Evolutionary conservation across 768 basidiomycete species (phyloP).

Genomic region (Tricholoma matsutake): DNA sequence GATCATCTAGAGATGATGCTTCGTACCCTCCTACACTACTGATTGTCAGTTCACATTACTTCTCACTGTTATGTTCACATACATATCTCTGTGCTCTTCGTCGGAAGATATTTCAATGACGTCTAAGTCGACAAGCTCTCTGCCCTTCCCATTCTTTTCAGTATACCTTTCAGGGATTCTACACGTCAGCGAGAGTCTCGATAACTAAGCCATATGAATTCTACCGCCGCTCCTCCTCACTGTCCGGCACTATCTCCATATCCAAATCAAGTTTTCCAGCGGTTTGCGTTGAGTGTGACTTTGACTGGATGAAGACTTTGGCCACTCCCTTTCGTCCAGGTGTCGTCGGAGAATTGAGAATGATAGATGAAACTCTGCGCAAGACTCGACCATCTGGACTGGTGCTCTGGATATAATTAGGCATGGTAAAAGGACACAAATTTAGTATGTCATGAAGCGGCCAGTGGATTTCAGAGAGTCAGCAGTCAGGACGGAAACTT

Average conservation of each 20-base stretch:
- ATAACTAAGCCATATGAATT: background rate
- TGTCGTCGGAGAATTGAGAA: constrained; percentile 3
- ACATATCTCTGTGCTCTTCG: constrained; percentile 32
- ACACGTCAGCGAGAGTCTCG: background rate
- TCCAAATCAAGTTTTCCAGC: constrained; percentile 1
- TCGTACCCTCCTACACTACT: background rate
- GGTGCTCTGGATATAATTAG: background rate
- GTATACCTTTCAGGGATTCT: background rate
- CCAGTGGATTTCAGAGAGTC: background rate
- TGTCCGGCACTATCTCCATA: constrained; percentile 43
- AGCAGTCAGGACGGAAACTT: background rate
- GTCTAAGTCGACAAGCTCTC: constrained; percentile 13
- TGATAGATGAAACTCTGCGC: background rate
- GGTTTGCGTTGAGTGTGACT: background rate
- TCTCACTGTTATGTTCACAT: constrained; percentile 12
- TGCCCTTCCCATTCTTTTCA: constrained; percentile 1
- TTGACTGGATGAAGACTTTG: background rate
- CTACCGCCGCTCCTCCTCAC: constrained; percentile 45
- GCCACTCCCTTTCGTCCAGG: background rate
- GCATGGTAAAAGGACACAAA: background rate
- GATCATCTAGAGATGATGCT: background rate
- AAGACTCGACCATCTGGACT: background rate
- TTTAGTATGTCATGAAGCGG: background rate
- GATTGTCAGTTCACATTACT: background rate
- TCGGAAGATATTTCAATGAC: constrained; percentile 60